Conservation (phyloP, 2,329 filamentous ascomycete genomes). For the Trichoderma brevicompactum region DNA sequence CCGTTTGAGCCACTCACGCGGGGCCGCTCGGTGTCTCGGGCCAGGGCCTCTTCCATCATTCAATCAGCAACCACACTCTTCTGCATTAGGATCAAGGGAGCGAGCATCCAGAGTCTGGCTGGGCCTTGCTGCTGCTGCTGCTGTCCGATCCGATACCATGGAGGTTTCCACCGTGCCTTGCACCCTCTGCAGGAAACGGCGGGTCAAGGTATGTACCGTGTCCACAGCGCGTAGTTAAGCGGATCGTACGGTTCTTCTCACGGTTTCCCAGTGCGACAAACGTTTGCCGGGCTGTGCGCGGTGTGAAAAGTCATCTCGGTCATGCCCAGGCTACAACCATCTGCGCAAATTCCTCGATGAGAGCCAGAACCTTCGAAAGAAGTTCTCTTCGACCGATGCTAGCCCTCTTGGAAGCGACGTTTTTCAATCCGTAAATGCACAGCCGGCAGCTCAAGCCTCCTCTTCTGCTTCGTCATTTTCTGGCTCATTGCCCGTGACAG, state of each 20-base stretch:
- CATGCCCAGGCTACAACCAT: conserved; percentile 33
- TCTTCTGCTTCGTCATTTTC: conserved; percentile 6
- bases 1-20: conserved; percentile 20
- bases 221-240: neutral
- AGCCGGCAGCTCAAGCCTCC: neutral
- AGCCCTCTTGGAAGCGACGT: neutral
- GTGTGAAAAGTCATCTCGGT: conserved; percentile 31
- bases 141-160: conserved; percentile 6
- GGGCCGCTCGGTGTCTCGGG: conserved; percentile 19
- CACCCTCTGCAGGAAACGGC: conserved; percentile 31
- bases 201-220: conserved; percentile 31
- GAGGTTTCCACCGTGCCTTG: conserved; percentile 31
- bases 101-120: conserved; percentile 12
- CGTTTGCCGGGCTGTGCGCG: conserved; percentile 30
- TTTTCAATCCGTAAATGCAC: neutral
- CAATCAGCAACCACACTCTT: conserved; percentile 6
- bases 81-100: conserved; percentile 24
- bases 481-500: neutral
- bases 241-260: conserved; percentile 6
- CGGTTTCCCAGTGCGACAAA: conserved; percentile 31
- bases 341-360: conserved; percentile 32
- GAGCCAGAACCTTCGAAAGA: conserved; percentile 30
- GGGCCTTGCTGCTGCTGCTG: neutral
- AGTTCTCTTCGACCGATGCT: conserved; percentile 23
- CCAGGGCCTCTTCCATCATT: conserved; percentile 16